Percentiles rank a stretch among this genome's conserved stretches.
These are phyloP conservation scores for Ilyonectria mors-panacis DNA, from an alignment of 2,329 filamentous ascomycete species.

Conservation along the genomic window DNA sequence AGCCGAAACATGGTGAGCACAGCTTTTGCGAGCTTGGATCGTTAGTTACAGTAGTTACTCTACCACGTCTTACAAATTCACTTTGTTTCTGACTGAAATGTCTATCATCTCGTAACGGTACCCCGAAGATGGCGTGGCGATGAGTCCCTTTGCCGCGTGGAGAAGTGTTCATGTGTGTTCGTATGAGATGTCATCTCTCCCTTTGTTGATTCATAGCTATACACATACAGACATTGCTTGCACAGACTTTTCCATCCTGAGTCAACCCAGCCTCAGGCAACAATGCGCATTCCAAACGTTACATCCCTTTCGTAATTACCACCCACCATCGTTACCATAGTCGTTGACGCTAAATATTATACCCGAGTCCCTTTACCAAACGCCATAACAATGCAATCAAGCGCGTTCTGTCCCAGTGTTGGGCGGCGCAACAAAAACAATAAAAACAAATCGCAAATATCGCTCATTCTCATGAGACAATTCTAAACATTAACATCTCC, in stretches of 20 bases:
- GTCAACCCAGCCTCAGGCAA: not conserved
- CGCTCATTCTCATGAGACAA: conserved; percentile 11
- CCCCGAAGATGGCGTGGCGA: conserved; percentile 8
- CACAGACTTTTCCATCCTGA: conserved; percentile 16
- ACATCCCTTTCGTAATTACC: conserved; percentile 16
- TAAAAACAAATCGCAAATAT: conserved; percentile 1
- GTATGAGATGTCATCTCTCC: conserved; percentile 9
- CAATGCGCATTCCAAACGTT: conserved; percentile 21
- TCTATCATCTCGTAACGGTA: not conserved
- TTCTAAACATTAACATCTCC: conserved; percentile 28
- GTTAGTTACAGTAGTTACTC: conserved; percentile 5
- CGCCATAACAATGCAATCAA: conserved; percentile 27
- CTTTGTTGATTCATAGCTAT: not conserved
- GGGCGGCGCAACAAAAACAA: not conserved
- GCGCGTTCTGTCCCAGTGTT: not conserved
- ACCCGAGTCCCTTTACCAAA: conserved; percentile 13
- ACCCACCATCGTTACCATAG: not conserved
- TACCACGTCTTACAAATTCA: conserved; percentile 13
- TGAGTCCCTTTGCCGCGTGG: not conserved
- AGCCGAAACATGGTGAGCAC: conserved; percentile 16
- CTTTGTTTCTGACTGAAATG: conserved; percentile 4
- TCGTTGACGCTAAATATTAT: conserved; percentile 20
- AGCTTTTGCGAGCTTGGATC: conserved; percentile 5
- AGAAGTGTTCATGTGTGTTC: not conserved
- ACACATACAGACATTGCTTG: conserved; percentile 11